Evolutionary conservation across 1,284 basidiomycete genomes (phyloP), one percentile per base, ranked within the genome.

Genomic region (Pseudozyma sp.): DNA sequence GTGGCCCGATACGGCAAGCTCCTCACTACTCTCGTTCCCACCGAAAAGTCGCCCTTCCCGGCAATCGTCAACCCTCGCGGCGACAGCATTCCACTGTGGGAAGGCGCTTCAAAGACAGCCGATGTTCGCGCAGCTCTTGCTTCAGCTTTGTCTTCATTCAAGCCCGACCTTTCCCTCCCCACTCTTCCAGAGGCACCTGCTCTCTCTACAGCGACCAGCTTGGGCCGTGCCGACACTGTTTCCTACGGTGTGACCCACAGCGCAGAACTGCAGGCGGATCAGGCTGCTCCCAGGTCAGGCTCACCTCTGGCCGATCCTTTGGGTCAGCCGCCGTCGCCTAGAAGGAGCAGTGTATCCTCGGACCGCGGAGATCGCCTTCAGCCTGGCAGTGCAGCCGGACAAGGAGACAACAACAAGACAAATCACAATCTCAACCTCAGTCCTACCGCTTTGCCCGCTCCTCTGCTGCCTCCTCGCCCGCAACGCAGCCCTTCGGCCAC

Each of bases 1-100:
- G 70, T 76, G 7, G 77, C 80, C 10, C 75, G 77, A 14, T 75
- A 82, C 50, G 79, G 79, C 55, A 82, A 82, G 60, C 62, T 81
- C 31, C 56, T 82, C 36, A 66, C 68, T 35, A 61, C 62, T 2
- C 44, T 72, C 16, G 48, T 81, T 35, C 68, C 80, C 19, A 70
- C 71, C 42, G 76, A 77, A n/a, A 64, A 63, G 39, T 61, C 76
- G 5, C 50, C 66, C 3, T 78, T 77, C 64, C 78, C 79, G 11
- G 70, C 69, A 14, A 53, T 69, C 0, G 40, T 57, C 59, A 62
- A 56, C 48, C 52, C 68, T 12, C 48, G 66, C 11, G 48, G 64
- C 10, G 63, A 75, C 16, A 62, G 39, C 34, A 67, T 75, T 18
- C 69, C 71, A 31, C 58, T 69, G 2, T 81, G 80, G 80, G 51